phyloP scores from a whole-genome alignment of 257 asterid species.

The Oldenlandia corymbosa region DNA sequence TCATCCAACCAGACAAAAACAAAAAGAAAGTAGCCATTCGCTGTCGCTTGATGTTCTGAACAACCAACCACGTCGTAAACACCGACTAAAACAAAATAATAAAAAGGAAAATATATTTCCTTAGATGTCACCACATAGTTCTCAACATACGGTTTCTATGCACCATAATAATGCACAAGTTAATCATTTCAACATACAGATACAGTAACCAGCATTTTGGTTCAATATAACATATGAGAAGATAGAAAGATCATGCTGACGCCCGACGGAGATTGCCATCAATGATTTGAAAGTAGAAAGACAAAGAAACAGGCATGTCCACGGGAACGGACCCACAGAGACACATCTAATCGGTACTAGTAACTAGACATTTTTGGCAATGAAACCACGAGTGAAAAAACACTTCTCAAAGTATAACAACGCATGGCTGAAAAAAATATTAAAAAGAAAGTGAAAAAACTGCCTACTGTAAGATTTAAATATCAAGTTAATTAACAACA shows the following conservation, averaged over 20 bases:
- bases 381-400: constrained; percentile 8
- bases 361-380: constrained; percentile 13
- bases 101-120: not conserved
- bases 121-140: too few relatives aligned
- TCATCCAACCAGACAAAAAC: constrained; percentile 2
- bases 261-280: not conserved
- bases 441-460: constrained; percentile 7
- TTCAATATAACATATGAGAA: not conserved
- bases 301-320: not conserved
- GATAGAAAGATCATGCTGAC: not conserved
- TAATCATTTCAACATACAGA: not conserved
- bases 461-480: constrained; percentile 3
- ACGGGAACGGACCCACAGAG: not conserved
- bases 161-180: constrained; percentile 4
- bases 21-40: not conserved
- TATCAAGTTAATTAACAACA: constrained; percentile 6
- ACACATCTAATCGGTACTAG: not conserved
- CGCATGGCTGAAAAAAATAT: constrained; percentile 9
- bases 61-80: not conserved
- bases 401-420: not conserved
- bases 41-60: not conserved
- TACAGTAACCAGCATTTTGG: not conserved
- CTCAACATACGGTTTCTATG: not conserved
- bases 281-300: not conserved
- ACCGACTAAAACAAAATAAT: not conserved